Base-by-base conservation (phyloP, 2,329 filamentous ascomycete species). In the Aphanocladium album region DNA sequence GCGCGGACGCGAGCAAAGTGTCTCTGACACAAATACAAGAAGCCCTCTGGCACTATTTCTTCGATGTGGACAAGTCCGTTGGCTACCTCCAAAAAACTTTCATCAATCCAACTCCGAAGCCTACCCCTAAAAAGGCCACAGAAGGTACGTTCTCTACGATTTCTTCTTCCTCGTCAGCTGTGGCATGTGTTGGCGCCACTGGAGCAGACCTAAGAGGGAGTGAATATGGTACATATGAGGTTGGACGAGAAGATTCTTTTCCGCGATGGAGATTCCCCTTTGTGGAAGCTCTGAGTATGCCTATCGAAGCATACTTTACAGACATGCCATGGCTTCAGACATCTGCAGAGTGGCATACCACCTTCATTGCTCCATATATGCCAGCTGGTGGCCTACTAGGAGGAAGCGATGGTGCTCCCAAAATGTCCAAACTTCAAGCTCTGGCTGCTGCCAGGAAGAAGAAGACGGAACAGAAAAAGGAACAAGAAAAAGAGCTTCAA, bases 1-100 rank as follows among this genome's bases (percentile, higher is more conserved):
- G 86, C 7, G 73, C 77, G 11, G 79, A 84, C 62, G 78, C 81
- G 35, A 76, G 76, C 64, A 85, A 83, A 63, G 80, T 88, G 67
- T 83, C 80, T 39, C 76, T 73, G 50, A 73, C 70, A 41, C 89
- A 96, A 70, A 93, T 97, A 64, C 86, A 96, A 72, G 93, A 98
- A 63, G 84, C 93, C 0, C 76, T 99, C 17, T 98, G 92, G 91
- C 86, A 99, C 74, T 97, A 97, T 74, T 98, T 93, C 73, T 98
- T 93, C 72, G 93, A 99, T 68, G 81, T 96, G 33, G 89, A 87
- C 61, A 96, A 96, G 74, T 86, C 91, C 1, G 88, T 96, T 41
- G 81, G 83, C 60, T 97, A 96, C 70, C 75, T 99, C 61, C 83
- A 86, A 64, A 89, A 87, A 80, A 87, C 80, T 35, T 83, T 78